Evolutionary conservation across 805 yeast species (phyloP).

Genomic region (Candida sphagnicola): DNA sequence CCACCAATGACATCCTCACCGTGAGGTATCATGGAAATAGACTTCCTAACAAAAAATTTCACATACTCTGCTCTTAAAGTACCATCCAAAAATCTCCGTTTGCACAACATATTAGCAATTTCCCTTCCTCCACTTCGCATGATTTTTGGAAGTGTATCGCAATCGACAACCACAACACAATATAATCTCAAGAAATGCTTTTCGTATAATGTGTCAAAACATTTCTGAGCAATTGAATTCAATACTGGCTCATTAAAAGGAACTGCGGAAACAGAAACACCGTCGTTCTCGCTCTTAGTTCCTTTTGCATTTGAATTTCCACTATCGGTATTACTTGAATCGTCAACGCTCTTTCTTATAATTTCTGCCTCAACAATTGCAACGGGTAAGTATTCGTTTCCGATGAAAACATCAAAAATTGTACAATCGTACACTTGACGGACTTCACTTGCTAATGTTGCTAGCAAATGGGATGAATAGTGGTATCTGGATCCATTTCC

Average conservation of each 20-base stretch:
- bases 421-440: constrained; percentile 85
- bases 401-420: constrained; percentile 78
- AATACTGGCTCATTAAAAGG: constrained; percentile 42
- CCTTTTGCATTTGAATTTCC: constrained; percentile 4
- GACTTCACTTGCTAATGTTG: constrained; percentile 77
- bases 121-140: constrained; percentile 83
- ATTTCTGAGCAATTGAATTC: constrained; percentile 40
- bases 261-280: constrained; percentile 22
- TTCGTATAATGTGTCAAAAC: constrained; percentile 39
- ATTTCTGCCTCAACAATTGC: constrained; percentile 75
- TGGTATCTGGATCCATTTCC: constrained; percentile 56
- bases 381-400: constrained; percentile 78
- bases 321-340: constrained; percentile 12
- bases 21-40: constrained; percentile 62
- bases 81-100: constrained; percentile 73
- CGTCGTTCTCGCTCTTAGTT: constrained; percentile 8
- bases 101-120: constrained; percentile 86
- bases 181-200: constrained; percentile 72
- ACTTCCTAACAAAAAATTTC: constrained; percentile 65
- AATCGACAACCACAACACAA: constrained; percentile 77
- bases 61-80: constrained; percentile 74
- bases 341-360: constrained; percentile 32
- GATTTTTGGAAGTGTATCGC: constrained; percentile 80
- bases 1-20: constrained; percentile 80
- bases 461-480: constrained; percentile 83